Conservation (phyloP, 2,329 filamentous ascomycete species). For the Sphaerostilbella broomeana region DNA sequence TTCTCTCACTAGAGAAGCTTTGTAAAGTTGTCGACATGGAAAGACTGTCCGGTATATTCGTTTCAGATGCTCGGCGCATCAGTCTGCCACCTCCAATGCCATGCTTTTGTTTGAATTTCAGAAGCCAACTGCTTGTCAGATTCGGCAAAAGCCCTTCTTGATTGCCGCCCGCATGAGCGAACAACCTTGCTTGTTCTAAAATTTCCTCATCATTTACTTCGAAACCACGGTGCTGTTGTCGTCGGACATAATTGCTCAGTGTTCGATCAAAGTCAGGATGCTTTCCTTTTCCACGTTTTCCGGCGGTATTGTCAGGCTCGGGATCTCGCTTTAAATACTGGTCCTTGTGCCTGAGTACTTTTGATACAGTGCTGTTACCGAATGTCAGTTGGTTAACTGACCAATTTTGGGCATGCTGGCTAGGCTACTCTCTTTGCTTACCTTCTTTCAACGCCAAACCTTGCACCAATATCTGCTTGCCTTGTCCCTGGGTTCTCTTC, state of each 20-base stretch:
- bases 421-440: conserved; percentile 38
- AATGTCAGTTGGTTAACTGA: conserved; percentile 17
- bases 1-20: conserved; percentile 28
- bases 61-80: conserved; percentile 53
- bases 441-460: conserved; percentile 97
- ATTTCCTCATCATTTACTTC: conserved; percentile 74
- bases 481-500: conserved; percentile 85
- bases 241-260: conserved; percentile 78
- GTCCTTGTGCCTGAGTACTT: conserved; percentile 89
- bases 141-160: conserved; percentile 65
- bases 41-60: conserved; percentile 64
- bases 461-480: conserved; percentile 91
- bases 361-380: conserved; percentile 80
- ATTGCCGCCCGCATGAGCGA: conserved; percentile 62
- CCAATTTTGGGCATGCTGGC: conserved; percentile 22
- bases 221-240: conserved; percentile 69
- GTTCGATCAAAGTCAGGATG: conserved; percentile 87
- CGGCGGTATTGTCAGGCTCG: conserved; percentile 57
- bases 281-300: conserved; percentile 78
- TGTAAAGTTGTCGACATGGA: conserved; percentile 46
- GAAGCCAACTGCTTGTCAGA: conserved; percentile 73
- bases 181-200: conserved; percentile 74
- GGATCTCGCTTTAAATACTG: conserved; percentile 85
- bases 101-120: conserved; percentile 93
- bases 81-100: conserved; percentile 45